Percentiles rank a stretch among this genome's conserved stretches.
Conservation (phyloP, 495 filamentous ascomycete species). For the Chaetomidium leptoderma region DNA sequence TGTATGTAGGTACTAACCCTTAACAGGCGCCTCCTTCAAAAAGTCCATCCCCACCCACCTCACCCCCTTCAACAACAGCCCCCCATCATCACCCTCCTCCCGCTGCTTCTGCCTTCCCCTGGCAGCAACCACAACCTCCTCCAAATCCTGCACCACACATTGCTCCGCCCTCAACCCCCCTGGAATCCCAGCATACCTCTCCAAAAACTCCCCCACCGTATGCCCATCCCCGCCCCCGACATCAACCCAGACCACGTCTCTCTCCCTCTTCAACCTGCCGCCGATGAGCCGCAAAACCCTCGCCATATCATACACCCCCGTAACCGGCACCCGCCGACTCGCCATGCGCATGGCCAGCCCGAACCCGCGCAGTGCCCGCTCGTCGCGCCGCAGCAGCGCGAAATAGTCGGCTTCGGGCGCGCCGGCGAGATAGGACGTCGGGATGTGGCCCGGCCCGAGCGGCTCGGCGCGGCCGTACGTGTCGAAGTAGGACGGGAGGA, state of each 20-base stretch:
- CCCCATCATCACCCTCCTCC: constrained; percentile 16
- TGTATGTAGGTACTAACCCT: constrained; percentile 21
- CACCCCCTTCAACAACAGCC: constrained; percentile 26
- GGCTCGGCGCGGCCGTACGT: constrained; percentile 34
- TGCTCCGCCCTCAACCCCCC: constrained; percentile 23
- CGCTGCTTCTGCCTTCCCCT: too few species aligned
- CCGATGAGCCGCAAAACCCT: constrained; percentile 20
- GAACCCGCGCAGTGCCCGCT: constrained; percentile 19
- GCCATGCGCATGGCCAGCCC: constrained; percentile 30
- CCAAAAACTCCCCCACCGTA: constrained; percentile 30
- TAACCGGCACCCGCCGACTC: constrained; percentile 26
- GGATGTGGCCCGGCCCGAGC: constrained; percentile 25
- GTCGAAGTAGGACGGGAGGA: constrained; percentile 33
- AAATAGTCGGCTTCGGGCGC: constrained; percentile 26
- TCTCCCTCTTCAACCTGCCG: constrained; percentile 10
- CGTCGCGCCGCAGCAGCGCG: constrained; percentile 26
- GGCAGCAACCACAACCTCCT: constrained; percentile 26
- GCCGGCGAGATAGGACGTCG: constrained; percentile 25
- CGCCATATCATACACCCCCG: constrained; percentile 33
- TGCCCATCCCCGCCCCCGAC: constrained; percentile 41
- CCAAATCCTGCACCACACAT: constrained; percentile 37
- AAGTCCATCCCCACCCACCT: constrained; percentile 30
- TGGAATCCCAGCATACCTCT: constrained; percentile 19
- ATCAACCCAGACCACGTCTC: constrained; percentile 36
- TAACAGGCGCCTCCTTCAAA: constrained; percentile 28